A percentile compares a stretch with the other conserved stretches of the same genome.
phyloP scores from a whole-genome alignment of 1,284 basidiomycete species.

The Sutorius eximius region DNA sequence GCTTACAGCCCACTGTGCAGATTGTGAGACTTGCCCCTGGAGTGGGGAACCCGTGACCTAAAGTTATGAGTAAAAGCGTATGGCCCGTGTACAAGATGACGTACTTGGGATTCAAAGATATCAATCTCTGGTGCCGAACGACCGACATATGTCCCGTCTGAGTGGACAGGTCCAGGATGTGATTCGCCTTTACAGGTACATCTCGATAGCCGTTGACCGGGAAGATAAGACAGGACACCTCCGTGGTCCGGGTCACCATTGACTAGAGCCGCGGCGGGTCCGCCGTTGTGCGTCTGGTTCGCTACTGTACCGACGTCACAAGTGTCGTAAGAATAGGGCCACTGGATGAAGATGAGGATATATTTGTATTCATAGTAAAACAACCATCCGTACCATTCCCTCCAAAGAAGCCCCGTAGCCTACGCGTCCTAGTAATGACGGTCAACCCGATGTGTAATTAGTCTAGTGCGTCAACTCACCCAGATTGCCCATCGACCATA shows the following conservation, averaged over 20 bases:
- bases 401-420: constrained; percentile 65
- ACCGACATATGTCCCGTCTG: constrained; percentile 55
- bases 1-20: constrained; percentile 46
- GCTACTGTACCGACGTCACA: constrained; percentile 61
- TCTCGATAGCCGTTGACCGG: constrained; percentile 57
- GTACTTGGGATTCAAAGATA: constrained; percentile 58
- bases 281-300: constrained; percentile 47
- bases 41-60: constrained; percentile 39
- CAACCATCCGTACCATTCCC: constrained; percentile 44
- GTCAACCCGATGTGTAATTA: neutral
- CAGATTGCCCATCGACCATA: constrained; percentile 70
- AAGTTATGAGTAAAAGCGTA: constrained; percentile 2
- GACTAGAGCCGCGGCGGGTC: constrained; percentile 39
- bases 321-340: constrained; percentile 51
- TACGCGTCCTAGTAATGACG: constrained; percentile 40
- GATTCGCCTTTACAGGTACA: constrained; percentile 65
- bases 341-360: constrained; percentile 28
- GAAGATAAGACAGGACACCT: constrained; percentile 53
- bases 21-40: constrained; percentile 48
- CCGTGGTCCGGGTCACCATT: constrained; percentile 40
- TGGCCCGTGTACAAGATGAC: neutral
- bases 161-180: constrained; percentile 62
- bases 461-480: constrained; percentile 31
- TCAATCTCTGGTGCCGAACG: constrained; percentile 71
- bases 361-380: neutral